Evolutionary conservation across 2,329 filamentous ascomycete species (phyloP), one percentile per base, ranked within the genome.

Genomic region (Cladosporium sp.): DNA sequence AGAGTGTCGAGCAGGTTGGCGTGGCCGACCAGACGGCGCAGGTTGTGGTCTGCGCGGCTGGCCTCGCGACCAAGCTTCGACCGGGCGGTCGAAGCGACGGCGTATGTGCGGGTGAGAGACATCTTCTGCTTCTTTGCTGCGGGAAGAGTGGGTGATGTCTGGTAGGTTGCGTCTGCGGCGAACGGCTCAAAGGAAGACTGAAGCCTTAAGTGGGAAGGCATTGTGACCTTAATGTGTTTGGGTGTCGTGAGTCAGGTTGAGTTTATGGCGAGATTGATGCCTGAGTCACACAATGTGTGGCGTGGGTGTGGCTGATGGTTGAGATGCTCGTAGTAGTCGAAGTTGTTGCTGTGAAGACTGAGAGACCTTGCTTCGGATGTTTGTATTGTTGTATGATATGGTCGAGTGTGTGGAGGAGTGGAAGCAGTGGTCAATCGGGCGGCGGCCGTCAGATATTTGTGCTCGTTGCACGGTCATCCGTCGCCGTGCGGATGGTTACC

Each of bases 41-140:
- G 87, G 78, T 97, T 85, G 80, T 97, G 93, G 70, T 97, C 92
- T 65, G 89, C 79, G 66, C 86, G 86, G 72, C 85, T 83, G 77
- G 93, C 93, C 77, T 97, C 92, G 59, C 81, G 82, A 61, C 90
- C 90, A 68, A 98, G 90, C 89, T 98, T 98, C 65, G 85, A 86
- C 72, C 93, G 85, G 69, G 93, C 93, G 74, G 91, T 92, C 80
- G 95, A 91, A 70, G 93, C 93, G 66, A 97, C 86, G 78, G 89
- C 95, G 86, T 97, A 98, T 57, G 92, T 97, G 76, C 96, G 90
- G 28, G 92, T 95, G 77, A 97, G 86, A 71, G 87, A 95, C 93
- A 97, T 97, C 76, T 86, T 91, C 74, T 90, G 87, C 76, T 86
- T 76, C 71, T 76, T 76, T 58, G 71, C 68, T 53, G 74, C 70